Percentiles rank a stretch among this genome's conserved stretches.
Evolutionary conservation across 2,329 filamentous ascomycete genomes (phyloP).

Genomic region (Pseudopithomyces chartarum): DNA sequence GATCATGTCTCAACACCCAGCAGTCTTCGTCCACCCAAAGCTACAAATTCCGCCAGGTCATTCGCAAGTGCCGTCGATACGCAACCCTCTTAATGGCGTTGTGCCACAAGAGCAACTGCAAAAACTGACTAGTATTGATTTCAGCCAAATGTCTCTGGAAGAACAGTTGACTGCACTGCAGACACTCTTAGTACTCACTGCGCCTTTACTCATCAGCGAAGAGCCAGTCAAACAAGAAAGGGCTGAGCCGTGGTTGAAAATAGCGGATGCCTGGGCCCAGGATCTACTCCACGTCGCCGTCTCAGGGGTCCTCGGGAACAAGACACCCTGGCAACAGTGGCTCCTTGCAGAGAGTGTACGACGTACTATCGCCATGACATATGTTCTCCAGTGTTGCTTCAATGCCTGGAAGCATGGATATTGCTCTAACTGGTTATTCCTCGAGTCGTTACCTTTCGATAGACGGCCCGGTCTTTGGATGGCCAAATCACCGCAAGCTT

Average conservation of each 20-base stretch:
- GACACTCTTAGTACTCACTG: constrained; percentile 4
- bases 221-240: background rate
- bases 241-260: constrained; percentile 4
- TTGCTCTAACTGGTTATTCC: constrained; percentile 4
- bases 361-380: constrained; percentile 9
- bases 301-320: background rate
- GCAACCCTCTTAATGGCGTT: background rate
- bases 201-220: background rate
- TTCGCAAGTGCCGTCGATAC: background rate
- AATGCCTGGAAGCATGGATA: constrained; percentile 12
- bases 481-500: constrained; percentile 10
- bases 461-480: constrained; percentile 8
- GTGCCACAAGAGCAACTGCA: background rate
- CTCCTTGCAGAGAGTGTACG: constrained; percentile 11
- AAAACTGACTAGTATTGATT: background rate
- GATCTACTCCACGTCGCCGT: constrained; percentile 1
- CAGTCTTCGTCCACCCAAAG: constrained; percentile 7
- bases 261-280: constrained; percentile 2
- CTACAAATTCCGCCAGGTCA: background rate
- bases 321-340: constrained; percentile 9
- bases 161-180: constrained; percentile 6
- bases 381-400: constrained; percentile 6
- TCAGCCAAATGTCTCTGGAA: background rate
- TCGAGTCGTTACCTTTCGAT: constrained; percentile 15
- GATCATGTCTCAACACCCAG: background rate